Conservation (phyloP, 1,139 yeast genomes). For the Blastobotrys persicus region DNA sequence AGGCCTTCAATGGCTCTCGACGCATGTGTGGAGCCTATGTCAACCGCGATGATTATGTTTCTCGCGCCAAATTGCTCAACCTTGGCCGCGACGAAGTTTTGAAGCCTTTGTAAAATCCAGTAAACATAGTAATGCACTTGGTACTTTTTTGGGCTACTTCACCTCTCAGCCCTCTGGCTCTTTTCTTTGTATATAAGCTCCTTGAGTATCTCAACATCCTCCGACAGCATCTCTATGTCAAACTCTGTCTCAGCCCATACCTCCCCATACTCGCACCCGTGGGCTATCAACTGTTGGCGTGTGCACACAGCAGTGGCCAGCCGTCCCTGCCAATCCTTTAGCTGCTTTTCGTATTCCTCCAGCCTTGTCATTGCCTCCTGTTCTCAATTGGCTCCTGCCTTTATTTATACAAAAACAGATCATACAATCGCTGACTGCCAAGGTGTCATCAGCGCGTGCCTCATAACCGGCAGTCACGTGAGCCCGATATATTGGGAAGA, state of each 20-base stretch:
- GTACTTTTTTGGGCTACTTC: too few species aligned
- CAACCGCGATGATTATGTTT: slow-evolving; percentile 66
- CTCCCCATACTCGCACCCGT: background rate
- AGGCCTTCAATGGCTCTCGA: slow-evolving; percentile 66
- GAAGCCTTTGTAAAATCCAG: slow-evolving; percentile 36
- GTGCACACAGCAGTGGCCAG: background rate
- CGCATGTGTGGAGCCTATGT: slow-evolving; percentile 77
- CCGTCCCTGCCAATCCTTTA: background rate
- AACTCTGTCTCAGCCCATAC: background rate
- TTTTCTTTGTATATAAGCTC: background rate
- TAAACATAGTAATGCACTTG: slow-evolving; percentile 20
- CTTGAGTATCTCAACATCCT: background rate
- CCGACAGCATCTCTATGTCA: background rate
- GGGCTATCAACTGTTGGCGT: background rate
- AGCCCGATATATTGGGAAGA: too few species aligned
- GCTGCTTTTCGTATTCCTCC: slow-evolving; percentile 4
- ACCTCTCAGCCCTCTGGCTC: too few species aligned
- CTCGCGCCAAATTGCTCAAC: slow-evolving; percentile 52
- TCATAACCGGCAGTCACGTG: too few species aligned
- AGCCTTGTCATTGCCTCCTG: background rate
- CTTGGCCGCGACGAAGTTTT: slow-evolving; percentile 53
- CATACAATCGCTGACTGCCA: too few species aligned
- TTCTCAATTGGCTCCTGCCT: too few species aligned
- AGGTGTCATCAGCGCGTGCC: too few species aligned
- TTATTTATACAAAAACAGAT: too few species aligned